A percentile compares a stretch with the other conserved stretches of the same genome.
Conservation (phyloP, 805 yeast genomes). For the Tetrapisispora taiwanensis region DNA sequence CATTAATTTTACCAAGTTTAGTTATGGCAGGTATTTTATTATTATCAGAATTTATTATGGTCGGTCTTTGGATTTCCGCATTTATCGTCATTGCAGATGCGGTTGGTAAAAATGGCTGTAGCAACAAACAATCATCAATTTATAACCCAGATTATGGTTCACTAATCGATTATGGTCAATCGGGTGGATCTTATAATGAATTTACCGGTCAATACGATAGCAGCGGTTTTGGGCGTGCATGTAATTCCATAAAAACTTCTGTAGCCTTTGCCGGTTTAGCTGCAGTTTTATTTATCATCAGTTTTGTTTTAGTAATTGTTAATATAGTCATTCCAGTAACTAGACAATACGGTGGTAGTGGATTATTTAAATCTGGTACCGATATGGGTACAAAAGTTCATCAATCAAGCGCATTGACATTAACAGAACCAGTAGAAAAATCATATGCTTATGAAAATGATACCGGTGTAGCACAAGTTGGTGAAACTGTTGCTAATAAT, state of each 20-base stretch:
- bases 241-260: constrained; percentile 25
- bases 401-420: constrained; percentile 16
- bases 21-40: constrained; percentile 22
- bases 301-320: constrained; percentile 17
- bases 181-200: constrained; percentile 14
- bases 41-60: constrained; percentile 21
- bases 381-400: constrained; percentile 14
- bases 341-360: constrained; percentile 12
- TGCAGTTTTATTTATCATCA: constrained; percentile 22
- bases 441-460: neutral
- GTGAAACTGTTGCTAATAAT: neutral
- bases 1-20: constrained; percentile 11
- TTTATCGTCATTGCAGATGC: constrained; percentile 29
- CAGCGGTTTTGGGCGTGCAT: constrained; percentile 10
- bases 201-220: constrained; percentile 12
- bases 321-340: constrained; percentile 26
- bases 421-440: constrained; percentile 5
- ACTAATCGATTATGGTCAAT: neutral
- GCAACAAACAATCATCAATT: constrained; percentile 7
- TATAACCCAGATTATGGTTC: constrained; percentile 13
- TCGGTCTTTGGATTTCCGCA: constrained; percentile 28
- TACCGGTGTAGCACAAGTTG: constrained; percentile 1
- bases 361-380: constrained; percentile 17
- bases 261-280: constrained; percentile 28
- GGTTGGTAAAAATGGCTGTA: constrained; percentile 25